A percentile compares a stretch with the other conserved stretches of the same genome.
Conservation (phyloP, 2,329 filamentous ascomycete species). For the Rugonectria rugulosa region DNA sequence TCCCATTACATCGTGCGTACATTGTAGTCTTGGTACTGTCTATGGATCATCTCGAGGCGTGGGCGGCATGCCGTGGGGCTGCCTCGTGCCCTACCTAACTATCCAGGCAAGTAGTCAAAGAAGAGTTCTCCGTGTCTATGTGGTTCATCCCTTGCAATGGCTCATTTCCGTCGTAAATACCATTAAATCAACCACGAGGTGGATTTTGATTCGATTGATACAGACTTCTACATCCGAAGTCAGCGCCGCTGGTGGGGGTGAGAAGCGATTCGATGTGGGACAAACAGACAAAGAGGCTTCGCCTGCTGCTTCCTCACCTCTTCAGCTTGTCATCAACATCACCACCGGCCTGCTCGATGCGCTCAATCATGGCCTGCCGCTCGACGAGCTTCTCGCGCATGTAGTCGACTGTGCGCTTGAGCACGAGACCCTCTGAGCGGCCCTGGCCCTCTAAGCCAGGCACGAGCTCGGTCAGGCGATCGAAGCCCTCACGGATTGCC, state of each 20-base stretch:
- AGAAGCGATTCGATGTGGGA: slow-evolving; percentile 6
- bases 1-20: not conserved
- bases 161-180: not conserved
- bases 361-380: slow-evolving; percentile 63
- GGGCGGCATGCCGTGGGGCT: slow-evolving; percentile 3
- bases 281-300: not conserved
- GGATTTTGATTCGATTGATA: slow-evolving; percentile 28
- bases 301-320: slow-evolving; percentile 43
- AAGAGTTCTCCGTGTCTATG: not conserved
- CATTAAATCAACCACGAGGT: slow-evolving; percentile 26
- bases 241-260: slow-evolving; percentile 13
- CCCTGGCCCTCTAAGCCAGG: slow-evolving; percentile 84
- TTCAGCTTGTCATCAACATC: slow-evolving; percentile 58
- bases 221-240: slow-evolving; percentile 25
- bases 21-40: not conserved
- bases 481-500: slow-evolving; percentile 84
- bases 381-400: slow-evolving; percentile 67
- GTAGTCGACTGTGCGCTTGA: slow-evolving; percentile 73
- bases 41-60: not conserved
- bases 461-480: slow-evolving; percentile 79
- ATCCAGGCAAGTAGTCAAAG: not conserved
- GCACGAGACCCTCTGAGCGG: slow-evolving; percentile 84
- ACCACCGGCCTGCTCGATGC: slow-evolving; percentile 66
- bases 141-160: not conserved
- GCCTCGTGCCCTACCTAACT: slow-evolving; percentile 2